Base-by-base conservation (phyloP, 805 yeast species). In the Blastobotrys peoriensis region DNA sequence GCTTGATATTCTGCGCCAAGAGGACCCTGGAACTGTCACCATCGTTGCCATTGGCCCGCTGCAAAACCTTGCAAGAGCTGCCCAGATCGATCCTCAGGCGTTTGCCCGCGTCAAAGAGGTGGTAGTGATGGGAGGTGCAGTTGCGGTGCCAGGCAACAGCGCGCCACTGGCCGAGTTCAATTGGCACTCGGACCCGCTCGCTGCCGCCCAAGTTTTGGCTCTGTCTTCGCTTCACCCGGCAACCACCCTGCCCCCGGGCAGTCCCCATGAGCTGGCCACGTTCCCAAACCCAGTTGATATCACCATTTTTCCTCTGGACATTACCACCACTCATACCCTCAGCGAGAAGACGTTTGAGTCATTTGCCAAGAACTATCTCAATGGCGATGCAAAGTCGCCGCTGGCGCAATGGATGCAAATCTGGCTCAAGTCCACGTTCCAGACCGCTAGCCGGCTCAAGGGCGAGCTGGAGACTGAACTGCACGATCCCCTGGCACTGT, bases 81-180 rank as follows among this genome's bases (percentile, higher is more conserved):
- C 70, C 1, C 54, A 62, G 37, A 43, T 47, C n/a, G 70, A 68
- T 39, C 67, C 69, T 4, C 47, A 38, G 19, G 49, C 67, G 3
- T 68, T 68, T 42, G 37, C 60, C 17, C 53, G 66, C 4, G 69
- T 56, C 23, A 62, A 60, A 44, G 54, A 59, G 43, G 57, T 68
- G 13, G 58, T 66, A 9, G 53, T 60, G 45, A 68, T 68, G 73
- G 73, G 71, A 30, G 73, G 66, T 5, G 61, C 66, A 6, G 41
- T 68, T 34, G 43, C 50, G 15, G 51, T 38, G 27, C 63, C 65
- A 5, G 73, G 73, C 5, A 68, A 68, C 46, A 62, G 65, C 47
- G 63, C 69, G 4, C 72, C 73, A 3, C 33, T 52, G 5, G 72
- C 70, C 3, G 73, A 68, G 51, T 68, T 68, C 59, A 68, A 68